Evolutionary conservation across 345 rosid species (phyloP).

Genomic region (Eucalyptus pauciflora): DNA sequence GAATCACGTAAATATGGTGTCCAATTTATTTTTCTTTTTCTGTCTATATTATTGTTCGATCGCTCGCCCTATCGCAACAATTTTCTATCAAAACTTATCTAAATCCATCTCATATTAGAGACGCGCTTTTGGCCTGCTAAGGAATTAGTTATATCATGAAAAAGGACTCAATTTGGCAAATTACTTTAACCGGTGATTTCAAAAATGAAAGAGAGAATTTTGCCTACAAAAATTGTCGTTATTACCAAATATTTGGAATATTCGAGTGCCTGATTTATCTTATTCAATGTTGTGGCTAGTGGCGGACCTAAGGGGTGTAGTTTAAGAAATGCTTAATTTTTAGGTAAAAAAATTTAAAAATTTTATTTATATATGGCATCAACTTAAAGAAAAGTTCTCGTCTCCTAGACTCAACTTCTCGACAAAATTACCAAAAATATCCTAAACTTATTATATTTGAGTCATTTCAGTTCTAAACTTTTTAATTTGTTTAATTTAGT

Average conservation of each 20-base stretch:
- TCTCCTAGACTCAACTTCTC: not conserved
- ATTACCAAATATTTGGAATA: not conserved
- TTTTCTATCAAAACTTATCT: not conserved
- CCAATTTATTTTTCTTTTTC: no score
- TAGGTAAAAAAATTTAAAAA: no score
- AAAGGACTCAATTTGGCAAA: not conserved
- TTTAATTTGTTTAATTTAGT: accelerated
- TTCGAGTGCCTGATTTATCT: not conserved
- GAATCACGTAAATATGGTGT: no score
- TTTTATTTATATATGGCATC: not conserved
- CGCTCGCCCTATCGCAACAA: no score
- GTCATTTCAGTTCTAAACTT: accelerated
- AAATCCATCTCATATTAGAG: not conserved
- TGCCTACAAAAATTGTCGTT: not conserved
- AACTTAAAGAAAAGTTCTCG: not conserved
- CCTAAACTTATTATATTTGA: not conserved
- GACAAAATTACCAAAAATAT: not conserved
- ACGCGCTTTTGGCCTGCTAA: not conserved
- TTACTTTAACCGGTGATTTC: not conserved
- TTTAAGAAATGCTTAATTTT: not conserved
- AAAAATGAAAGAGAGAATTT: not conserved
- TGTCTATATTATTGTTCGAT: no score
- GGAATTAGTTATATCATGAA: not conserved
- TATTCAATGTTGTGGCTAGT: not conserved
- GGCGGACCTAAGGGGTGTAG: not conserved